A percentile compares a stretch with the other conserved stretches of the same genome.
phyloP scores from a whole-genome alignment of 225 moss, liverwort and hornwort genomes.

The Pseudoscleropodium purum region DNA sequence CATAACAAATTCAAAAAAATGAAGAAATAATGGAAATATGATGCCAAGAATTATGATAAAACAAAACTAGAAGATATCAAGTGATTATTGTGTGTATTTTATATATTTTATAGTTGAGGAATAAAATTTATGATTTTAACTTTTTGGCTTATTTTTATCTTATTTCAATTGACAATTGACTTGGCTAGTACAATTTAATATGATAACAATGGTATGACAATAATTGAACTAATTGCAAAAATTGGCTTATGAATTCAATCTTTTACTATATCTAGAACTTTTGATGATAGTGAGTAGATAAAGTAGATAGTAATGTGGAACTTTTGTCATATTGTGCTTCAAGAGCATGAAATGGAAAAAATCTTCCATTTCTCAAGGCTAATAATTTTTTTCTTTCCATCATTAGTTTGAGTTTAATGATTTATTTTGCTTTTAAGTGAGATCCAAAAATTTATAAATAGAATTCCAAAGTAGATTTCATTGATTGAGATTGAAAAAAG shows the following conservation, averaged over 20 bases:
- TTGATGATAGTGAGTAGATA: too few species aligned
- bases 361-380: neutral
- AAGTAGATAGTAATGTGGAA: neutral
- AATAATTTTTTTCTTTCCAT: neutral
- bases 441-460: neutral
- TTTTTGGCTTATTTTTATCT: too few species aligned
- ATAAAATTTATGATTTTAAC: too few species aligned
- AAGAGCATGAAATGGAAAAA: neutral
- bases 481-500: neutral
- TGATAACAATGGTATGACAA: neutral
- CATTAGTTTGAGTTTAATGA: too few species aligned
- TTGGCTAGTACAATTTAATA: neutral
- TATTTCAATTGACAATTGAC: too few species aligned
- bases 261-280: accelerated
- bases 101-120: accelerated
- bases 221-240: neutral
- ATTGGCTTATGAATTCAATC: accelerated
- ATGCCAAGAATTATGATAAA: too few species aligned
- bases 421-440: neutral
- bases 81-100: accelerated
- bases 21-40: neutral
- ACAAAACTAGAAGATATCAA: neutral
- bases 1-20: accelerated
- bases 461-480: neutral
- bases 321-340: neutral